phyloP scores from a whole-genome alignment of 148 eudicot species.

The Camellia lanceoleosa region DNA sequence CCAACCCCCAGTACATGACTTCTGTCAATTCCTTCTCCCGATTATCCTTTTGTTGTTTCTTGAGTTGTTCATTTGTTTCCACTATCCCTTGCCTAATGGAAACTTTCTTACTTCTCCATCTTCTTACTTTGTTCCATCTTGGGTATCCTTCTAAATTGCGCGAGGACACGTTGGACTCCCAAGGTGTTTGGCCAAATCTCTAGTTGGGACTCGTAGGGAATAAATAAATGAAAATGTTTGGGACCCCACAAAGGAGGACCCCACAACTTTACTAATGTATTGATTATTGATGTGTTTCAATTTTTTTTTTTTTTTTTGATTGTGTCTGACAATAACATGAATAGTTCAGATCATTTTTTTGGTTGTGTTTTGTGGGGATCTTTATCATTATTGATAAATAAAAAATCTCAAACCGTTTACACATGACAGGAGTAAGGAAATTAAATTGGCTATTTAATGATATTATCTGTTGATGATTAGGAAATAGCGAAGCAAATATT shows the following conservation, averaged over 20 bases:
- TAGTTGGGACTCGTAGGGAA: slow-evolving; percentile 51
- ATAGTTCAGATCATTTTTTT: too few relatives aligned
- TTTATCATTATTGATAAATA: too few relatives aligned
- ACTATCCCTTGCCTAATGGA: slow-evolving; percentile 38
- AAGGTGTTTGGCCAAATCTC: slow-evolving; percentile 54
- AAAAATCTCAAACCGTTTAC: too few relatives aligned
- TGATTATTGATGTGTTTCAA: too few relatives aligned
- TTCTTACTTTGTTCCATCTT: slow-evolving; percentile 51
- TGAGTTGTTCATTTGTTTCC: slow-evolving; percentile 32
- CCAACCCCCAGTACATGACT: slow-evolving; percentile 33
- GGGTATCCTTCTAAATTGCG: slow-evolving; percentile 32
- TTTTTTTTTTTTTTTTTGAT: too few relatives aligned
- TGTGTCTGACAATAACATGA: too few relatives aligned
- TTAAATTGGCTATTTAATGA: too few relatives aligned
- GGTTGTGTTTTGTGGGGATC: too few relatives aligned
- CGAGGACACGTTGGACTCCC: slow-evolving; percentile 38
- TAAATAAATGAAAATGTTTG: slow-evolving; percentile 22
- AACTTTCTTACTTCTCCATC: slow-evolving; percentile 54
- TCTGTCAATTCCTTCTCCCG: slow-evolving; percentile 35
- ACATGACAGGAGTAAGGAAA: too few relatives aligned
- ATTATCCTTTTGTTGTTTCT: slow-evolving; percentile 35
- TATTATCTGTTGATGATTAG: not conserved
- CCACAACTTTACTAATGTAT: too few relatives aligned
- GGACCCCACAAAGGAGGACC: too few relatives aligned
- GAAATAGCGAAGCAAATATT: too few relatives aligned